Evolutionary conservation across 257 asterid species (phyloP), one percentile per base, ranked within the genome.

Genomic region (Nicotiana tabacum): DNA sequence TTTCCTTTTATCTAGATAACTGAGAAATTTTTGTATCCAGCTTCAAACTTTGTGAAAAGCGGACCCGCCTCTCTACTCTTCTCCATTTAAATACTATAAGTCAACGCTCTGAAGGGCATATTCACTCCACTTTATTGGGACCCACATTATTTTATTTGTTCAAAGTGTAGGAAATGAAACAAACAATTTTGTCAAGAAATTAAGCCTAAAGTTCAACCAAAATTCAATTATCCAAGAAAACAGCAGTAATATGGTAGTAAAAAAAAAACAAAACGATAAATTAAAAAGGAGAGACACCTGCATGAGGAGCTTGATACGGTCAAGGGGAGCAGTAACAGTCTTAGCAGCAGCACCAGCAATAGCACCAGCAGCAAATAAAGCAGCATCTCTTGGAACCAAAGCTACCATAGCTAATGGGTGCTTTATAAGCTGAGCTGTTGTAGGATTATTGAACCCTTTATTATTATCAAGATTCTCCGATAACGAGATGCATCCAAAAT

Each of bases 341-440:
- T 96, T 96, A 2, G 98, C 98, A 9, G 97, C 92, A 60, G 97
- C 94, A 43, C 99, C 98, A 79, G 98, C 97, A 69, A 96, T 81
- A 9, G 99, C 98, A 15, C 98, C 99, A 82, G 99, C 99, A 64
- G 93, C 92, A 80, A 96, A 96, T 55, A 96, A 91, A 51, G 98
- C 97, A 62, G 88, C 95, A 2, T 92, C 97, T 83, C 84, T 90
- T 3, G 99, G 98, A 78, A 92, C 90, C 96, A 92, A 86, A 43
- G 99, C 97, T 17, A 92, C 88, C 80, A 89, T 69, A 58, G 96
- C 97, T 80, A 96, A 78, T 0, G 99, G 99, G 70, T 93, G 93
- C 78, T 92, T 91, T 32, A 92, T 39, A 15, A 96, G 86, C 91
- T 96, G 99, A 66, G 93, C 87, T 32, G 85, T 27, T 48, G 95